Base-by-base conservation (phyloP, 2,329 filamentous ascomycete genomes). In the Elsinoe arachidis region DNA sequence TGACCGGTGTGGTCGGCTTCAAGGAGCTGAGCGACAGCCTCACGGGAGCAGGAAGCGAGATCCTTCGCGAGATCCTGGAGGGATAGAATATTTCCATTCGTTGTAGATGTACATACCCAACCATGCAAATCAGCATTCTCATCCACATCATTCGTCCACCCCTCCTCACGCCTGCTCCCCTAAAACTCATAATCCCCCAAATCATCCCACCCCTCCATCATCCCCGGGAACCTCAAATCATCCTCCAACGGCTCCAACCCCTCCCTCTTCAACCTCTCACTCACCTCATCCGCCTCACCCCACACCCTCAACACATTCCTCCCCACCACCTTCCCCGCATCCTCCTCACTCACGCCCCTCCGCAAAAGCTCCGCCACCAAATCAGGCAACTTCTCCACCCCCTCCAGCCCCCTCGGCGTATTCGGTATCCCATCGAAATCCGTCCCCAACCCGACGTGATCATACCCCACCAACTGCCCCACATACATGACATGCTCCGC, bases 301-400 rank as follows among this genome's bases (percentile, higher is more conserved):
- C 90, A 95, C 5, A 96, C 90, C 17, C 91, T 82, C 58, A 96
- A 71, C 2, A 96, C 62, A 69, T 96, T 96, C 2, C 84, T 80
- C 0, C 91, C 91, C 0, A 84, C 86, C 9, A 96, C 75, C 70
- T 90, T 90, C 15, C 76, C 80, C 1, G 81, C 86, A 69, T 96
- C 85, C 30, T 77, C 72, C 60, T 93, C 87, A 39, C 82, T 87
- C 3, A 96, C 79, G 0, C 89, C 90, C 39, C 85, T 79, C 51
- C 76, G 77, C 62, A 96, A 73, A 59, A 96, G 72, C 70, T 90
- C 87, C 2, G 82, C 83, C 7, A 96, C 80, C 44, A 96, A 73
- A 58, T 85, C 81, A 0, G 90, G 91, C 65, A 86, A 95, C 68
- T 88, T 89, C 51, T 85, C 84, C 5, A 96, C 90, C 69, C 96